Evolutionary conservation across 495 filamentous ascomycete species (phyloP).

Genomic region (Aspergillus affinis): DNA sequence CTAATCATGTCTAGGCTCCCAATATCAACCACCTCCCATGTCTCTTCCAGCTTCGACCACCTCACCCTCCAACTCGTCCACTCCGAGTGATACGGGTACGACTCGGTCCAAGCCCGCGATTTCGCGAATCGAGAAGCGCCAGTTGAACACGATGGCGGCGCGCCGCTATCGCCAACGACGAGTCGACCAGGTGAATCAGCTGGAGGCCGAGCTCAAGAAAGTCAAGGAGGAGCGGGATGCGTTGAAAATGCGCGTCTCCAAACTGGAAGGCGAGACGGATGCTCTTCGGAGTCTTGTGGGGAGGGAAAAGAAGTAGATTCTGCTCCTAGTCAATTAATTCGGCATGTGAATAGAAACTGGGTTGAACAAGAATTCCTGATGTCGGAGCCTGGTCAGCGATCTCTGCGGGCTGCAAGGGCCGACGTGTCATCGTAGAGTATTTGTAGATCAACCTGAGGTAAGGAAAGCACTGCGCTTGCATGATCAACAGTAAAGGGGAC

Average conservation of each 20-base stretch:
- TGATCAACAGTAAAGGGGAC: no score
- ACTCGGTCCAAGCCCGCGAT: conserved; percentile 9
- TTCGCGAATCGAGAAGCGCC: conserved; percentile 52
- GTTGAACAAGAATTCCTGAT: not conserved
- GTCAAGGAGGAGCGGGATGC: conserved; percentile 64
- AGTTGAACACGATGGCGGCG: conserved; percentile 67
- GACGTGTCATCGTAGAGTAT: not conserved
- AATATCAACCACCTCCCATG: conserved; percentile 1
- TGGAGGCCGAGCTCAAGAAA: conserved; percentile 61
- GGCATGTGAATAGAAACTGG: not conserved
- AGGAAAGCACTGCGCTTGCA: no score
- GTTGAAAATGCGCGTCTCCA: conserved; percentile 60
- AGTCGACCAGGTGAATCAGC: conserved; percentile 61
- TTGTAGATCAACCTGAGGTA: not conserved
- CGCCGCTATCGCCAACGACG: conserved; percentile 71
- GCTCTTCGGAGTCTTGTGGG: conserved; percentile 33
- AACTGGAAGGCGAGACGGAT: conserved; percentile 61
- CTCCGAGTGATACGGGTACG: conserved; percentile 6
- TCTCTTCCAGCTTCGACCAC: conserved; percentile 1
- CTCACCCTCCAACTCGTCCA: conserved; percentile 9
- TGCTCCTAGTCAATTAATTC: not conserved
- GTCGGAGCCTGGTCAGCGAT: not conserved
- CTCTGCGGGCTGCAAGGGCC: not conserved
- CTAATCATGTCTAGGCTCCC: not conserved
- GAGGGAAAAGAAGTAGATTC: conserved; percentile 6